Percentiles rank a stretch among this genome's conserved stretches.
phyloP scores from a whole-genome alignment of 495 filamentous ascomycete species.

The Parmelia sp. region DNA sequence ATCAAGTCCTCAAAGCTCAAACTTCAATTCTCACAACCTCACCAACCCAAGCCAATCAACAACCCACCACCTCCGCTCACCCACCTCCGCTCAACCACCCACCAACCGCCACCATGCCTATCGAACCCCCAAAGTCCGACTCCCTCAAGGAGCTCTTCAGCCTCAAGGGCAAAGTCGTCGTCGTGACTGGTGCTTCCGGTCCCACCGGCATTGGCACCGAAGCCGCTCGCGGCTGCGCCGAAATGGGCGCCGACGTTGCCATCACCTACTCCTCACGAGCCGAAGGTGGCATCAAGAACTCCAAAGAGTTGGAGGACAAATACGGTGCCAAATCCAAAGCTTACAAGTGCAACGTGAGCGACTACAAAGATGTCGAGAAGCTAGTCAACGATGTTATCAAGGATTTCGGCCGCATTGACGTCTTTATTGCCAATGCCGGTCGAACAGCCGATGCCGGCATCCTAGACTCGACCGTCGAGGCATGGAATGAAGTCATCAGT shows the following conservation, averaged over 20 bases:
- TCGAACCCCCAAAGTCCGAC: constrained; percentile 51
- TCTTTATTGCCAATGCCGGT: constrained; percentile 65
- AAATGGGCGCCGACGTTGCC: constrained; percentile 65
- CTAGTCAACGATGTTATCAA: constrained; percentile 43
- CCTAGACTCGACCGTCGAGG: constrained; percentile 56
- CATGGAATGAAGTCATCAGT: constrained; percentile 63
- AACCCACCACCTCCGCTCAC: neutral
- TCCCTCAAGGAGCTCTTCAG: constrained; percentile 58
- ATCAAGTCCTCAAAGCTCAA: too few relatives aligned
- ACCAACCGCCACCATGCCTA: constrained; percentile 39
- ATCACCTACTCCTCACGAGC: constrained; percentile 56
- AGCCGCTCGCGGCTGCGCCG: constrained; percentile 64
- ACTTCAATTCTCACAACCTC: neutral
- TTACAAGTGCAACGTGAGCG: constrained; percentile 44
- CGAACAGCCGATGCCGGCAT: constrained; percentile 56
- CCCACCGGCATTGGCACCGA: constrained; percentile 66
- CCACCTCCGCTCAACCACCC: neutral
- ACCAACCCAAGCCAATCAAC: neutral
- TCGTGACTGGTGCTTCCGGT: constrained; percentile 65
- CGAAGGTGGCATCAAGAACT: constrained; percentile 27
- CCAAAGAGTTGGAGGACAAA: constrained; percentile 23
- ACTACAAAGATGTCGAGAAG: constrained; percentile 23
- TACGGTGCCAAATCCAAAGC: constrained; percentile 59
- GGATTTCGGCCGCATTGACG: constrained; percentile 61
- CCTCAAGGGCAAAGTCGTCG: constrained; percentile 68